phyloP scores from a whole-genome alignment of 2,329 filamentous ascomycete genomes.

The Helotiales sp. region DNA sequence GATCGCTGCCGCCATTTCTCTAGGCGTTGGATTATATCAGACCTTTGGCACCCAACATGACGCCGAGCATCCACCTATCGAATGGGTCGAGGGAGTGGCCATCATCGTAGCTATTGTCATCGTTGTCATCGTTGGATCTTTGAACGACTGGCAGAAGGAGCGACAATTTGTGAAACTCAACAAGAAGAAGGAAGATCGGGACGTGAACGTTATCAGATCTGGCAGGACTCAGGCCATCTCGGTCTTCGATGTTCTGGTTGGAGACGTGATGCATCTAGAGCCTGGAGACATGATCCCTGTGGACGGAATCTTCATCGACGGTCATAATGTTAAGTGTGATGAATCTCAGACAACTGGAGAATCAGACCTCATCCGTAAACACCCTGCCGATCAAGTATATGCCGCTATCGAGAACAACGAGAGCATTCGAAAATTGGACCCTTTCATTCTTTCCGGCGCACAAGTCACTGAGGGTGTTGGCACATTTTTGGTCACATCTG shows the following conservation, averaged over 20 bases:
- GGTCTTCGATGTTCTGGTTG: slow-evolving; percentile 70
- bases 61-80: slow-evolving; percentile 52
- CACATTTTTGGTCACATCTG: slow-evolving; percentile 72
- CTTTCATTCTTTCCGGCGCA: slow-evolving; percentile 78
- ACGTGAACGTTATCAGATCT: slow-evolving; percentile 75
- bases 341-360: slow-evolving; percentile 78
- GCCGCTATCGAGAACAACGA: slow-evolving; percentile 61
- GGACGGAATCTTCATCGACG: slow-evolving; percentile 69
- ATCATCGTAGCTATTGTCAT: slow-evolving; percentile 76
- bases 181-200: slow-evolving; percentile 74
- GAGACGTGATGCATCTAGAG: slow-evolving; percentile 72
- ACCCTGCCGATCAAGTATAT: slow-evolving; percentile 62
- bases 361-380: slow-evolving; percentile 71
- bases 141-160: slow-evolving; percentile 82
- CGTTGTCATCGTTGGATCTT: slow-evolving; percentile 74
- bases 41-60: slow-evolving; percentile 57
- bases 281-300: slow-evolving; percentile 72
- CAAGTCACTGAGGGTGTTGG: slow-evolving; percentile 77
- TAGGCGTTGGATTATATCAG: slow-evolving; percentile 74
- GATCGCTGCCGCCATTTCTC: slow-evolving; percentile 69
- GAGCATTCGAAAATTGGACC: slow-evolving; percentile 66
- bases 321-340: slow-evolving; percentile 67
- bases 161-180: slow-evolving; percentile 79
- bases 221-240: slow-evolving; percentile 69
- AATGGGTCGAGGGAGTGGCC: slow-evolving; percentile 82